These are phyloP conservation scores for Saccharum officinarum DNA, from an alignment of 176 grass and related monocot species.

Conservation along the genomic window DNA sequence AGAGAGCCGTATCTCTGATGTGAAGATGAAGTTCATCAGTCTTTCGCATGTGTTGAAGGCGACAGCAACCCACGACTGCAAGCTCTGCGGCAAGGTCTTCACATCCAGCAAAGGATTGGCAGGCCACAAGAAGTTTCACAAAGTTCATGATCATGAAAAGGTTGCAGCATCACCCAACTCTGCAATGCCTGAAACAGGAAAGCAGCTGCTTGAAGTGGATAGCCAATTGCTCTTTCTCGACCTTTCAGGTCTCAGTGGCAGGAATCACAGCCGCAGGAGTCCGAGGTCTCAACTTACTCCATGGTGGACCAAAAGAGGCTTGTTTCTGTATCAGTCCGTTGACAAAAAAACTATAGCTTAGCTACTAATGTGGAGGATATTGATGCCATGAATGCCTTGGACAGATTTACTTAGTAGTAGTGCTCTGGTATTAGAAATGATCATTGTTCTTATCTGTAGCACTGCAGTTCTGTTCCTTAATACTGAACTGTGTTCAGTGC, in stretches of 20 bases:
- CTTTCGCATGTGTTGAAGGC: constrained; percentile 24
- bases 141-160: neutral
- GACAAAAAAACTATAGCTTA: constrained; percentile 12
- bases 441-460: neutral
- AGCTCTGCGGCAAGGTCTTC: constrained; percentile 36
- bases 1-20: constrained; percentile 23
- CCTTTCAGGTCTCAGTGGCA: neutral
- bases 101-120: constrained; percentile 35
- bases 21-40: constrained; percentile 28
- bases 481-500: neutral
- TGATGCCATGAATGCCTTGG: neutral
- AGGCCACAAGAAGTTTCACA: constrained; percentile 26
- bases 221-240: neutral
- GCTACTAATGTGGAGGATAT: constrained; percentile 4
- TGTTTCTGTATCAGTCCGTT: neutral
- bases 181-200: neutral
- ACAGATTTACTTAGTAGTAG: neutral
- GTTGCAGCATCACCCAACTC: neutral
- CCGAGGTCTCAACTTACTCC: constrained; percentile 5
- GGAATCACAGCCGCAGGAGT: constrained; percentile 5
- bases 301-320: neutral
- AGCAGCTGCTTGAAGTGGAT: constrained; percentile 17
- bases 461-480: neutral
- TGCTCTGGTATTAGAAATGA: neutral
- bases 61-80: constrained; percentile 22